Evolutionary conservation across 768 basidiomycete species (phyloP), one percentile per base, ranked within the genome.

Genomic region (Fomitopsis serialis): DNA sequence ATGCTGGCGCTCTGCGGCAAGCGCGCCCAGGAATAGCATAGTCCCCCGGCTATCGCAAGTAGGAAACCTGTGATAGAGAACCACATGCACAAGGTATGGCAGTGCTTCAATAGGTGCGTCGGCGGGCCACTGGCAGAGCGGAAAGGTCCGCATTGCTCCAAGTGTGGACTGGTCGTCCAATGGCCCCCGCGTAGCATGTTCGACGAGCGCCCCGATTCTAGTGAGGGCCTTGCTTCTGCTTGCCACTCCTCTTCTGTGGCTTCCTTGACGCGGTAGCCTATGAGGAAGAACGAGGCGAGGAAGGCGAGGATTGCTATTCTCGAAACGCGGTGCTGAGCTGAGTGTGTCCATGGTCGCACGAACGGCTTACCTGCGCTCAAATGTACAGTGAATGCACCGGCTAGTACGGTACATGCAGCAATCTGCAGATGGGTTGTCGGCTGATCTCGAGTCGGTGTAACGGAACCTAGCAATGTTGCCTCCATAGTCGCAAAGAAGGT

Each of bases 401-500:
- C 66, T 9, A 84, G 70, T 15, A 70, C 66, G 12, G 79, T 74
- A 51, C 78, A 81, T 13, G 78, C 42, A 51, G 57, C 42, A 42
- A 58, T 27, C 45, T 58, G 54, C 12, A 57, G 42, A 3, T 13
- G 13, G 1, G 10, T 32, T 29, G 42, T 8, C 23, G 23, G 15
- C 2, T 11, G 53, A 13, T 61, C 58, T 27, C 36, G 46, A 13
- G 21, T 47, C 0, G 75, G 75, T 5, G 71, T 70, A 0, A 78
- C 77, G 19, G 71, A 68, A 23, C 74, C 72, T 7, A 84, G 66
- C 62, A 83, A 67, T 21, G 74, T 76, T 0, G 79, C 77, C 62
- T 83, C 81, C 21, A 74, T 77, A 0, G 81, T 76, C 1, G 81
- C 82, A 52, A 84, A 83, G 63, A 84, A 84, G 0, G 81, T 84